Percentiles rank a stretch among this genome's conserved stretches.
Conservation (phyloP, 495 filamentous ascomycete species). For the Lasiosphaeriaceae sp. region DNA sequence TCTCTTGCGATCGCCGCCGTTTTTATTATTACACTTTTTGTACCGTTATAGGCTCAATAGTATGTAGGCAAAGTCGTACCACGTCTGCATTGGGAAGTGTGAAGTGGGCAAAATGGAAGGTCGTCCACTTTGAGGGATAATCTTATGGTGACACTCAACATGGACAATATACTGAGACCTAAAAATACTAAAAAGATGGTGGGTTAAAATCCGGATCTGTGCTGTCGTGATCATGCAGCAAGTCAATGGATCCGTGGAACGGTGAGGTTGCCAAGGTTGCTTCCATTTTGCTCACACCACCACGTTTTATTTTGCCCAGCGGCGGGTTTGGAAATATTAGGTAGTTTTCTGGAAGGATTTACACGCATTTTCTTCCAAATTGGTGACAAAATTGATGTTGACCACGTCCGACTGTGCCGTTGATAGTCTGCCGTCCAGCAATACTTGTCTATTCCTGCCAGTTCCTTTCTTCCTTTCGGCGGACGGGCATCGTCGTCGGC, state of each 20-base stretch:
- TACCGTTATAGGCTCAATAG: not conserved
- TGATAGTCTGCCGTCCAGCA: not conserved
- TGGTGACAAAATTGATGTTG: not conserved
- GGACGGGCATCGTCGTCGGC: too few species aligned
- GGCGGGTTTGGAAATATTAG: too few species aligned
- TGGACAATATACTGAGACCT: conserved; percentile 4
- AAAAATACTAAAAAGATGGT: conserved; percentile 19
- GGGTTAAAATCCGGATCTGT: conserved; percentile 10
- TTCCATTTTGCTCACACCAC: not conserved
- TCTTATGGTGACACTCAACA: not conserved
- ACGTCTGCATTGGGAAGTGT: not conserved
- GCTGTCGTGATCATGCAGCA: not conserved
- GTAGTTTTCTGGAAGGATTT: not conserved
- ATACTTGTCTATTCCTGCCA: not conserved
- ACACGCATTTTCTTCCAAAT: not conserved
- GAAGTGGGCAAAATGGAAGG: not conserved
- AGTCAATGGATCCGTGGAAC: not conserved
- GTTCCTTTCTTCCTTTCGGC: too few species aligned
- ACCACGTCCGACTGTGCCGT: not conserved
- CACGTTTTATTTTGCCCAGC: not conserved
- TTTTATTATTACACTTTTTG: too few species aligned
- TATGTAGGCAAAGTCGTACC: not conserved
- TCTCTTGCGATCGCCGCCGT: too few species aligned
- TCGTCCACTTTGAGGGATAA: not conserved
- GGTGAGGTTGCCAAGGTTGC: not conserved